Percentiles rank a stretch among this genome's conserved stretches.
These are phyloP conservation scores for Withania somnifera DNA, from an alignment of 305 asterid species.

Conservation along the genomic window DNA sequence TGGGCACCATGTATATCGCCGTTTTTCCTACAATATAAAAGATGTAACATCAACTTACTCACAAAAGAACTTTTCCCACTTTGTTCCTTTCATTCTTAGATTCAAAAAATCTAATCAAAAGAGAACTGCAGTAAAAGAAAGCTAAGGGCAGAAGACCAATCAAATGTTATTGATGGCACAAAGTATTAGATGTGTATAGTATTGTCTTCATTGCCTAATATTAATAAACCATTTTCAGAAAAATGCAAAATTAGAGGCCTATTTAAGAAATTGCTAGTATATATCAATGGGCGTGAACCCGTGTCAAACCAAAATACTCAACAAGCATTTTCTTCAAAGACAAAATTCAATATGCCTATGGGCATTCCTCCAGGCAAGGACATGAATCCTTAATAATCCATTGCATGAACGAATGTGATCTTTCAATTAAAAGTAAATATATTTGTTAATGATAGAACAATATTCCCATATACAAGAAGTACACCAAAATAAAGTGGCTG, in stretches of 20 bases:
- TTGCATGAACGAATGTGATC: background rate
- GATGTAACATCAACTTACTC: constrained; percentile 11
- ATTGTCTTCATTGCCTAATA: background rate
- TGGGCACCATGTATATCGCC: constrained; percentile 98
- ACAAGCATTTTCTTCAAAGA: background rate
- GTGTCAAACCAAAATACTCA: no score
- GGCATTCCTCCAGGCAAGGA: background rate
- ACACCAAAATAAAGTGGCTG: background rate
- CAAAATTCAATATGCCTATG: background rate
- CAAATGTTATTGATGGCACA: background rate
- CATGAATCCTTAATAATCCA: background rate
- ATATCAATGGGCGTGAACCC: no score
- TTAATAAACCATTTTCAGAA: background rate
- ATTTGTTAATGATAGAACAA: background rate
- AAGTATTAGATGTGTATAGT: background rate
- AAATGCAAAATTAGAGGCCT: background rate
- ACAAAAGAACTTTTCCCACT: background rate
- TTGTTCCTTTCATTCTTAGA: background rate
- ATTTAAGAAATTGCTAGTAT: background rate
- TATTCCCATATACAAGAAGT: background rate
- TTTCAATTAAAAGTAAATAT: background rate
- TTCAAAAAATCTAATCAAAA: background rate
- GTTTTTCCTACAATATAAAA: constrained; percentile 46
- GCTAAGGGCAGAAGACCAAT: constrained; percentile 2
- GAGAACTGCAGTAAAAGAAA: background rate